Base-by-base conservation (phyloP, 371 early-diverging fungal species). In the Haplosporangium sp. region DNA sequence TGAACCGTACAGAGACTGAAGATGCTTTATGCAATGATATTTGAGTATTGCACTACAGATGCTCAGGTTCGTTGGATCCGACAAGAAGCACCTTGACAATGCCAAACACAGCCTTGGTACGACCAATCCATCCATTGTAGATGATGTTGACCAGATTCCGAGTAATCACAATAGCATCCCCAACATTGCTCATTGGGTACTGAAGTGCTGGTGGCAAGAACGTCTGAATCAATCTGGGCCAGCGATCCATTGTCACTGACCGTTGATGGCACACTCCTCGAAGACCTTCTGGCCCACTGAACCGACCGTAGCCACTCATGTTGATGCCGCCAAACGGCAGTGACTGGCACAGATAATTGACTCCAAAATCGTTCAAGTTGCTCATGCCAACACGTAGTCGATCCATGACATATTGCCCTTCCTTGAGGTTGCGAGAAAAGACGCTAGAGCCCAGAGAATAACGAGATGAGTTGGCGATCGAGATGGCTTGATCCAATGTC, bases 251-350 rank as follows among this genome's bases (percentile, higher is more conserved):
- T 16, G 94, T 94, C 37, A 93, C 73, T 13, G 93, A 87, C 81
- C 88, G 90, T 46, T 90, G 90, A 18, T 90, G 85, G 64, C 93
- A 93, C 20, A 91, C 74, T 0, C 90, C 90, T 20, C 93, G 87
- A 58, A 94, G 81, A 20, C 94, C 94, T 81, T 94, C 94, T 41
- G 85, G 74, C 13, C 94, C 94, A n/a, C 87, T 90, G 63, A 90
- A 90, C 23, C 94, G 88, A 23, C 94, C 95, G 79, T 93, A 91
- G 6, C 95, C 95, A 59, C 90, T 89, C 50, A 86, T 88, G 29
- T 93, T 92, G 10, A 94, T 91, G 62, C 95, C 95, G 43, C 94
- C 95, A 83, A 95, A 95, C 12, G 95, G 95, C 60, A 95, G 80
- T 20, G 91, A 85, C 72, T 93, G 94, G 71, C 93, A 93, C 13